phyloP scores from a whole-genome alignment of 2,329 filamentous ascomycete species.

The Penicillium polonicum region DNA sequence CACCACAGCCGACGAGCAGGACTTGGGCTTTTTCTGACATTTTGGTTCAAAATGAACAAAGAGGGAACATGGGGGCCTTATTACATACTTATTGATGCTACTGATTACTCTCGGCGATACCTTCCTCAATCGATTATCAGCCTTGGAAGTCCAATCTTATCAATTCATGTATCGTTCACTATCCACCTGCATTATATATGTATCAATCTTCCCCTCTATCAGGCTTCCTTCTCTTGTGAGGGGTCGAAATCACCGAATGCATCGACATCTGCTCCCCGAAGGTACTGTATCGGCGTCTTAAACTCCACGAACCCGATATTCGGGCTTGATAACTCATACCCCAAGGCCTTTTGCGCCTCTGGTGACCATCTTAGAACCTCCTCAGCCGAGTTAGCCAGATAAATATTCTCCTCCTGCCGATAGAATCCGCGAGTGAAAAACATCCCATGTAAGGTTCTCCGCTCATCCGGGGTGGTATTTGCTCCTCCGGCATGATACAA shows the following conservation, averaged over 20 bases:
- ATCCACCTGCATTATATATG: neutral
- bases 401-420: neutral
- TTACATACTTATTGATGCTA: no score
- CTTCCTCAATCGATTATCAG: neutral
- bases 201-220: neutral
- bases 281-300: neutral
- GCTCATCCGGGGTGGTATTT: constrained; percentile 31
- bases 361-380: neutral
- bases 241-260: neutral
- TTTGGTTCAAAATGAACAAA: no score
- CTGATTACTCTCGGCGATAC: no score
- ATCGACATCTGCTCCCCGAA: neutral
- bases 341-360: neutral
- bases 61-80: no score
- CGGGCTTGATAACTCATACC: neutral
- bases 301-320: neutral
- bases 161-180: neutral
- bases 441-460: neutral
- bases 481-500: constrained; percentile 45
- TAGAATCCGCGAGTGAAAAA: neutral
- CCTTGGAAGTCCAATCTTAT: neutral
- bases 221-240: neutral
- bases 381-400: neutral
- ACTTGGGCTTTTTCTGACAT: no score
- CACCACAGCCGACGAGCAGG: constrained; percentile 37